Conservation (phyloP, 2,329 filamentous ascomycete species). For the Exophiala xenobiotica region DNA sequence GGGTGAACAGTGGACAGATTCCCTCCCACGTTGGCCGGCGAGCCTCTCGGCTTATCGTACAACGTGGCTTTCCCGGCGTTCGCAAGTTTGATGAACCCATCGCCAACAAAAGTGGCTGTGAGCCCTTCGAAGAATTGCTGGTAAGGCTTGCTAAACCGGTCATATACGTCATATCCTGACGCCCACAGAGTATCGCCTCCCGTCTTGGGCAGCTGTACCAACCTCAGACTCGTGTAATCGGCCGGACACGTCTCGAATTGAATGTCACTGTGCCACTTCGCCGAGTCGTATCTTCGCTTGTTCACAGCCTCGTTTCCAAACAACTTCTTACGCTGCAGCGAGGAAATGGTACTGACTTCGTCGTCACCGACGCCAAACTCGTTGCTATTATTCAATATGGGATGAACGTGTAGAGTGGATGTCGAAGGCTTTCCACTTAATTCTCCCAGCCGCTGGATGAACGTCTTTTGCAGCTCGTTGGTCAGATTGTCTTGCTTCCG, state of each 20-base stretch:
- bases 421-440: constrained; percentile 58
- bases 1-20: constrained; percentile 55
- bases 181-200: constrained; percentile 65
- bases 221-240: constrained; percentile 63
- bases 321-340: constrained; percentile 53
- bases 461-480: constrained; percentile 64
- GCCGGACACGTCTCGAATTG: constrained; percentile 63
- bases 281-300: constrained; percentile 42
- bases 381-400: constrained; percentile 55
- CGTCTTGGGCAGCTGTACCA: constrained; percentile 56
- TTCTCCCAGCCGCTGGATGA: constrained; percentile 60
- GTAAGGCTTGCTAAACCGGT: constrained; percentile 54
- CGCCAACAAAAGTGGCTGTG: constrained; percentile 55
- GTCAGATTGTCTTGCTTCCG: constrained; percentile 61
- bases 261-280: constrained; percentile 61
- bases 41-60: constrained; percentile 51
- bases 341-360: constrained; percentile 65
- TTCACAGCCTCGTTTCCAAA: constrained; percentile 37
- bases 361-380: constrained; percentile 56
- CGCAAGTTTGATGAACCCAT: constrained; percentile 52
- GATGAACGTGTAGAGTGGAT: constrained; percentile 62
- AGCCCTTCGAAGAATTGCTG: constrained; percentile 60
- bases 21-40: constrained; percentile 55
- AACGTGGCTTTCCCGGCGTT: constrained; percentile 26
- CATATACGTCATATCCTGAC: constrained; percentile 66